Percentiles rank a stretch among this genome's conserved stretches.
These are phyloP conservation scores for Setomelanomma holmii DNA, from an alignment of 2,329 filamentous ascomycete species.

Conservation along the genomic window DNA sequence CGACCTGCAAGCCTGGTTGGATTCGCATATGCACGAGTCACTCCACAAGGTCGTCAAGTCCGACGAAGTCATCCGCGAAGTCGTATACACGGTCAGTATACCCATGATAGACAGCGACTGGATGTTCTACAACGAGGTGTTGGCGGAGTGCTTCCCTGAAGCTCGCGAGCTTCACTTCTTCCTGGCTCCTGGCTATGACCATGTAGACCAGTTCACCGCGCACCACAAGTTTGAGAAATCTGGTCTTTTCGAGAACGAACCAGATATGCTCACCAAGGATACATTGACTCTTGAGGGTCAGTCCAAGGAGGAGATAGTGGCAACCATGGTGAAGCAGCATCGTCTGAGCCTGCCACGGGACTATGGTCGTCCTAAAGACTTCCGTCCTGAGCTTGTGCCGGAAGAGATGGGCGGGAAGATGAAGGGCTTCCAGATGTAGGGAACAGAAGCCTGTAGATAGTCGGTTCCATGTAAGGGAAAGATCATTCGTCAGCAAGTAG, in stretches of 20 bases:
- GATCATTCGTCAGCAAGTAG: background rate
- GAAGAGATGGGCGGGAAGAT: background rate
- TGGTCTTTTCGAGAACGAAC: background rate
- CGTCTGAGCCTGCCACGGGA: background rate
- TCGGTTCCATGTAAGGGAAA: background rate
- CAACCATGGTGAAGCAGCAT: background rate
- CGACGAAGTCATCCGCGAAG: conserved; percentile 13
- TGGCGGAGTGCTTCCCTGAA: conserved; percentile 8
- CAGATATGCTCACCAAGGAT: background rate
- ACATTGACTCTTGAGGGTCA: background rate
- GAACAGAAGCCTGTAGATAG: background rate
- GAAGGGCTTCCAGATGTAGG: background rate
- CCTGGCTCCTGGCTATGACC: background rate
- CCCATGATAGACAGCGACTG: conserved; percentile 20
- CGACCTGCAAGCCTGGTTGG: conserved; percentile 6
- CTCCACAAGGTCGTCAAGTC: conserved; percentile 6
- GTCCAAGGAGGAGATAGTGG: background rate
- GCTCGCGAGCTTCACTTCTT: conserved; percentile 13
- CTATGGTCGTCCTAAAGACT: background rate
- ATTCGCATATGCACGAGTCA: conserved; percentile 12
- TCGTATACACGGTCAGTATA: conserved; percentile 19
- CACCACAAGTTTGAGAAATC: background rate
- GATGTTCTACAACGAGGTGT: conserved; percentile 13
- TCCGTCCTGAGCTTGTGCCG: background rate
- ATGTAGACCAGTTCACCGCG: background rate